A percentile compares a stretch with the other conserved stretches of the same genome.
Conservation (phyloP, 108 stramenopile genomes). For the Discostella pseudostelligera region DNA sequence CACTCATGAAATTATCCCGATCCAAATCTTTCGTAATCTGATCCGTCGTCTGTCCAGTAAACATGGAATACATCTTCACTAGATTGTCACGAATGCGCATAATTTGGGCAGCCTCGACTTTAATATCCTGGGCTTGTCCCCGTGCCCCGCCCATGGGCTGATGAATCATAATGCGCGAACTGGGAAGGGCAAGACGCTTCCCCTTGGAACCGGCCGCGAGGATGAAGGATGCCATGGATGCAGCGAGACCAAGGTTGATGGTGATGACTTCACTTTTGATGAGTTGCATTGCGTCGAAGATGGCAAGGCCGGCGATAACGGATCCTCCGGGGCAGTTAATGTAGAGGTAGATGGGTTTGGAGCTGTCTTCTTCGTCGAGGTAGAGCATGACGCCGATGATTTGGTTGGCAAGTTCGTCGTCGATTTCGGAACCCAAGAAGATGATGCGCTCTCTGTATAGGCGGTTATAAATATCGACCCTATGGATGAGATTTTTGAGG, state of each 20-base stretch:
- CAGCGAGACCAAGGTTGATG: conserved; percentile 96
- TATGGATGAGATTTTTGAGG: conserved; percentile 8
- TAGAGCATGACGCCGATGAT: conserved; percentile 95
- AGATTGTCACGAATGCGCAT: conserved; percentile 97
- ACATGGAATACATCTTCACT: conserved; percentile 96
- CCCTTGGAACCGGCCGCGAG: conserved; percentile 94
- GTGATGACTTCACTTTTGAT: conserved; percentile 94
- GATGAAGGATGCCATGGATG: conserved; percentile 97
- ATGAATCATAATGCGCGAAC: conserved; percentile 97
- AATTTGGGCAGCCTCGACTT: conserved; percentile 97
- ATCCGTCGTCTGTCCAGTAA: conserved; percentile 95
- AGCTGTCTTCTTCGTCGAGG: conserved; percentile 92
- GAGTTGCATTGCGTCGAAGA: conserved; percentile 98
- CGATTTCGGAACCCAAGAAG: conserved; percentile 96
- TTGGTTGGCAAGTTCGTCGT: conserved; percentile 98
- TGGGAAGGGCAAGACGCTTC: conserved; percentile 92
- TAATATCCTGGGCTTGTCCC: conserved; percentile 98
- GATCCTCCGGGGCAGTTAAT: conserved; percentile 98
- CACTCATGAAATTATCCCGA: conserved; percentile 98
- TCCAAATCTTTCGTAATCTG: conserved; percentile 90
- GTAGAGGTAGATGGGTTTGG: conserved; percentile 98
- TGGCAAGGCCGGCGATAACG: conserved; percentile 96
- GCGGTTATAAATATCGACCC: conserved; percentile 99
- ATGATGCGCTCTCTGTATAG: conserved; percentile 98
- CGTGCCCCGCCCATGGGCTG: conserved; percentile 99